These are phyloP conservation scores for Parsonsia alboflavescens DNA, from an alignment of 257 asterid species.

Conservation along the genomic window DNA sequence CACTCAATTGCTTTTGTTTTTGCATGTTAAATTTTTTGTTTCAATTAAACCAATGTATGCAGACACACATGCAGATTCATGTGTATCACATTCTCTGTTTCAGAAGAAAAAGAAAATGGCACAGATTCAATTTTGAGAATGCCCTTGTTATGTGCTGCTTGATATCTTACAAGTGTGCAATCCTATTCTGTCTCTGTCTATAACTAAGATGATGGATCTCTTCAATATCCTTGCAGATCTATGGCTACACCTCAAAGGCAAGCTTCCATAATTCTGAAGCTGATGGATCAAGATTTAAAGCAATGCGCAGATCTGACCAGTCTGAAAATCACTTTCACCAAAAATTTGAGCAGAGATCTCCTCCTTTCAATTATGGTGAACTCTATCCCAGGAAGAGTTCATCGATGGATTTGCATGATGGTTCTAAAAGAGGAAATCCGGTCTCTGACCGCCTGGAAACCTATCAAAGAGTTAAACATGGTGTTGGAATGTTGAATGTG, in stretches of 20 bases:
- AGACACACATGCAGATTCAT: not conserved
- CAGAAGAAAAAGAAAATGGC: not conserved
- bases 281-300: slow-evolving; percentile 34
- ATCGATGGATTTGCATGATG: slow-evolving; percentile 38
- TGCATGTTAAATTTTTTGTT: not conserved
- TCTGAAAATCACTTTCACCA: slow-evolving; percentile 37
- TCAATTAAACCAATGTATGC: not conserved
- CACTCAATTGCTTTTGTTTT: not conserved
- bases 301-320: slow-evolving; percentile 32
- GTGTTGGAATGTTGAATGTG: slow-evolving; percentile 30
- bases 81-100: not conserved
- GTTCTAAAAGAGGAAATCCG: slow-evolving; percentile 29
- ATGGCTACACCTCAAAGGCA: slow-evolving; percentile 31
- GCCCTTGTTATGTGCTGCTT: not conserved
- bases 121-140: not conserved
- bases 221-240: slow-evolving; percentile 33
- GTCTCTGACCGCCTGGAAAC: slow-evolving; percentile 37
- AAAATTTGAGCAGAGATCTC: slow-evolving; percentile 33
- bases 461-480: slow-evolving; percentile 29
- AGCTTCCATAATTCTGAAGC: slow-evolving; percentile 38
- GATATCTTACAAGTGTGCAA: not conserved
- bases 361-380: slow-evolving; percentile 31
- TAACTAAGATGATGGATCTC: slow-evolving; percentile 3
- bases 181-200: not conserved
- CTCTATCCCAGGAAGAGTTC: slow-evolving; percentile 38